Conservation (phyloP, 257 asterid genomes). For the Solanum acaule region DNA sequence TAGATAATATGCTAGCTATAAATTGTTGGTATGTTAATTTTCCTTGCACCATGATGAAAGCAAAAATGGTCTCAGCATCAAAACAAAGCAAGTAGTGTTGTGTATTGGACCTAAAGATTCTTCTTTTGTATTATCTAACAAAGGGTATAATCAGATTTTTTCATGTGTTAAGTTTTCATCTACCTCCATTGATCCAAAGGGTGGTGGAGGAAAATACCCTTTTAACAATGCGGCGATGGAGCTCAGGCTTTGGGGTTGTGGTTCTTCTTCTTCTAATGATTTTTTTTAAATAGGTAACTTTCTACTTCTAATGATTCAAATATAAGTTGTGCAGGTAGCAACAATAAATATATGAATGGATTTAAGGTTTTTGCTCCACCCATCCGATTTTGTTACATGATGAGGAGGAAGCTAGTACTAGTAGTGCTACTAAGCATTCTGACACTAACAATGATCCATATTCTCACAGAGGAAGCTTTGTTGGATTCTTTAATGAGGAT, state of each 20-base stretch:
- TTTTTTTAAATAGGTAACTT: no score
- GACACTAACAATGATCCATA: neutral
- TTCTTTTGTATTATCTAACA: neutral
- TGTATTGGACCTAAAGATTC: slow-evolving; percentile 5
- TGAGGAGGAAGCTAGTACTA: slow-evolving; percentile 20
- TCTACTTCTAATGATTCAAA: no score
- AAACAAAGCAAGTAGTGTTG: no score
- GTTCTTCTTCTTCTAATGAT: neutral
- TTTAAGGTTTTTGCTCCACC: slow-evolving; percentile 28
- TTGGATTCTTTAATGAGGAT: neutral
- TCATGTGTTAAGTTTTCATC: neutral
- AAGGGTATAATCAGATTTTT: neutral
- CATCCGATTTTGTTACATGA: slow-evolving; percentile 25
- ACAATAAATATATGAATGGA: slow-evolving; percentile 9
- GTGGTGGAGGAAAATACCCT: neutral
- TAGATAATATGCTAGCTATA: no score
- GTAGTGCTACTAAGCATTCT: neutral
- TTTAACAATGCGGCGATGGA: slow-evolving; percentile 1
- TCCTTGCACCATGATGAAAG: no score
- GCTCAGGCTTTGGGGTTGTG: slow-evolving; percentile 14
- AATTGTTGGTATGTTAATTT: no score
- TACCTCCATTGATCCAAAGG: neutral
- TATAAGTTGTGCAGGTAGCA: slow-evolving; percentile 2
- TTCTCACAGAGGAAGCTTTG: neutral
- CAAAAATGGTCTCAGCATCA: no score